Conservation (phyloP, 768 basidiomycete species). For the Infundibulicybe gibba region DNA sequence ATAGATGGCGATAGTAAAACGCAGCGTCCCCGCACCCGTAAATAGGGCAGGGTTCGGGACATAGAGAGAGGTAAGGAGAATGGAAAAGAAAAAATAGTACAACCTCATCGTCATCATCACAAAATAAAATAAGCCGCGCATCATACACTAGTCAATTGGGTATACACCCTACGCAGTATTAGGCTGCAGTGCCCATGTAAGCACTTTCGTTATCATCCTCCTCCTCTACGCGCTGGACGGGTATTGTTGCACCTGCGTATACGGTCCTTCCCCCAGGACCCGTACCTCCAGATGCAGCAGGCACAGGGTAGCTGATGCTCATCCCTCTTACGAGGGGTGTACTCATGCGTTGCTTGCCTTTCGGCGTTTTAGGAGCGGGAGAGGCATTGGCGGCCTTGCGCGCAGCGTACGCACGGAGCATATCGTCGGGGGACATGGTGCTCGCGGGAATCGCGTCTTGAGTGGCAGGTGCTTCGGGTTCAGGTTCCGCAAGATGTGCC, state of each 20-base stretch:
- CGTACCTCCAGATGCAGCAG: neutral
- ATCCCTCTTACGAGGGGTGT: slow-evolving; percentile 1
- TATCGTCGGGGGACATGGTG: slow-evolving; percentile 65
- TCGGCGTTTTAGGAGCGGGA: neutral
- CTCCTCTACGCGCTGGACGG: slow-evolving; percentile 21
- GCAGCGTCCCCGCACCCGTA: no score
- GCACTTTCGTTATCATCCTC: slow-evolving; percentile 9
- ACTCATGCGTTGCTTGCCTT: neutral
- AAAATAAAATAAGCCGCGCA: no score
- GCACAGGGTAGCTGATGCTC: neutral
- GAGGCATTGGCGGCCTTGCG: slow-evolving; percentile 13
- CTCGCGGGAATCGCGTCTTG: slow-evolving; percentile 11
- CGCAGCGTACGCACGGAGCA: slow-evolving; percentile 73
- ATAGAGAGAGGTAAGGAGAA: no score
- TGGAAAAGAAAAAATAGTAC: no score
- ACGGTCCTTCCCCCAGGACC: slow-evolving; percentile 18
- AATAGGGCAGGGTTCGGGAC: no score
- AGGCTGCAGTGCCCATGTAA: slow-evolving; percentile 2
- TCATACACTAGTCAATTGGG: no score
- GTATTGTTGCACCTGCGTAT: slow-evolving; percentile 21
- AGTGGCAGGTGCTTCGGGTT: slow-evolving; percentile 1
- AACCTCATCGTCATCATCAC: no score
- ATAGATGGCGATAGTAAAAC: no score
- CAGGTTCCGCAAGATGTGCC: neutral
- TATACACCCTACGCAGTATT: no score